These are phyloP conservation scores for Pythium dissimile DNA, from an alignment of 352 stramenopile species.

Conservation along the genomic window DNA sequence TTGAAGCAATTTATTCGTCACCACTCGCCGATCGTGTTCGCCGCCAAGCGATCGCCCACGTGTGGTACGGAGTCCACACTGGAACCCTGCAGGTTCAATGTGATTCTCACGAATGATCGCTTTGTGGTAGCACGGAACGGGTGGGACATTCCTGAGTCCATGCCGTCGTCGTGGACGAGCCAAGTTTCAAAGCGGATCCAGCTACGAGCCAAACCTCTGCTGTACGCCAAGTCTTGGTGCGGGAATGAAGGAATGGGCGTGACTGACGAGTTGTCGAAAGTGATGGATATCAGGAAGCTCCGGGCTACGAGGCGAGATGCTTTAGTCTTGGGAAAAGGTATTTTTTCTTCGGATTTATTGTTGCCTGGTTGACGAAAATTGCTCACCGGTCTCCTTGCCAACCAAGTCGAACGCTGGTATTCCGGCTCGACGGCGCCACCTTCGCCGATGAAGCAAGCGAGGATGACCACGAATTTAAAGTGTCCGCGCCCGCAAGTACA, in stretches of 20 bases:
- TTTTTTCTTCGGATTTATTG: too few species aligned
- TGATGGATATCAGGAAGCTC: not conserved
- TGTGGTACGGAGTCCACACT: too few species aligned
- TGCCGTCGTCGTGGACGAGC: slow-evolving; percentile 60
- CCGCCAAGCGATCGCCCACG: slow-evolving; percentile 33
- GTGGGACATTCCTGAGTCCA: slow-evolving; percentile 51
- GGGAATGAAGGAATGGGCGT: not conserved
- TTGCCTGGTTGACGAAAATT: too few species aligned
- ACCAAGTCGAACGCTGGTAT: not conserved
- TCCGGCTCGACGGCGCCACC: slow-evolving; percentile 2
- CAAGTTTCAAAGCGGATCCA: slow-evolving; percentile 68
- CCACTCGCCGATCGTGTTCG: slow-evolving; percentile 70
- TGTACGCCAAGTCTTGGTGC: not conserved
- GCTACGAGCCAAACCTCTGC: slow-evolving; percentile 17
- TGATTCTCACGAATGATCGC: too few species aligned
- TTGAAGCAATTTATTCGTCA: slow-evolving; percentile 67
- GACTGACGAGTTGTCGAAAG: slow-evolving; percentile 1
- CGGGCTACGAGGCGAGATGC: too few species aligned
- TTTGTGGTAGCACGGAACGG: slow-evolving; percentile 12
- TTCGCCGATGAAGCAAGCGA: not conserved
- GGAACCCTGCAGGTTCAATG: too few species aligned
- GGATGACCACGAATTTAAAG: not conserved
- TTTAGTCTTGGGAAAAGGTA: too few species aligned
- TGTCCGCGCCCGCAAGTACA: not conserved
- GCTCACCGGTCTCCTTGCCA: too few species aligned